A percentile compares a stretch with the other conserved stretches of the same genome.
Conservation (phyloP, 306 rosid species). For the Castanea crenata region DNA sequence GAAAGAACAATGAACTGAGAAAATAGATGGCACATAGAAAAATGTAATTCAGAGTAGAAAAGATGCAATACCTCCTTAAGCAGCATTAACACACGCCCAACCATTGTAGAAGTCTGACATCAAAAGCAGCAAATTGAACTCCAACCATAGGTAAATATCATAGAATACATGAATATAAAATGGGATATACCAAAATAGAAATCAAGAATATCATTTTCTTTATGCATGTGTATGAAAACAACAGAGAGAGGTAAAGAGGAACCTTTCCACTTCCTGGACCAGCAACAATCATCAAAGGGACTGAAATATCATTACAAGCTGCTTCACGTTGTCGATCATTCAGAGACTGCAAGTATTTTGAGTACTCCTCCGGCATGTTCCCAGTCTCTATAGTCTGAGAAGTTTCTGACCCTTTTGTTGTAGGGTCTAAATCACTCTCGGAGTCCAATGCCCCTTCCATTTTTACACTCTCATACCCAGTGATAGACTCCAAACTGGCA, state of each 20-base stretch:
- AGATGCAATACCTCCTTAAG: constrained; percentile 67
- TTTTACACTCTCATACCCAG: constrained; percentile 20
- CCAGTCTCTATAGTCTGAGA: constrained; percentile 21
- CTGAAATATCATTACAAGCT: constrained; percentile 71
- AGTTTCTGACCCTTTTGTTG: constrained; percentile 23
- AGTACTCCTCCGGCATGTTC: constrained; percentile 72
- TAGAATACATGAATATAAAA: not conserved
- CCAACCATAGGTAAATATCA: not conserved
- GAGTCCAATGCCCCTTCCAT: constrained; percentile 24
- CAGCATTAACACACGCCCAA: constrained; percentile 85
- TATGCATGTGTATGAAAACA: not conserved
- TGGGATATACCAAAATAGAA: not conserved
- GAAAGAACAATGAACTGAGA: not conserved
- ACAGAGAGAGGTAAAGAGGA: constrained; percentile 4
- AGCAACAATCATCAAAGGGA: constrained; percentile 82
- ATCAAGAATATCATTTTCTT: not conserved
- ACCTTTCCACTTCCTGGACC: constrained; percentile 99
- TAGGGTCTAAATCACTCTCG: constrained; percentile 24
- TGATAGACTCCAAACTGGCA: constrained; percentile 10
- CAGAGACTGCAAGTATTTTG: constrained; percentile 55
- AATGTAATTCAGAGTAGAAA: not conserved
- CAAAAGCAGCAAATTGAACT: constrained; percentile 31
- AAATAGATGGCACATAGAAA: constrained; percentile 10
- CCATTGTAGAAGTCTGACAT: constrained; percentile 93
- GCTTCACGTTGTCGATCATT: constrained; percentile 91